Base-by-base conservation (phyloP, 768 basidiomycete genomes). In the Leucocoprinus leucothites region DNA sequence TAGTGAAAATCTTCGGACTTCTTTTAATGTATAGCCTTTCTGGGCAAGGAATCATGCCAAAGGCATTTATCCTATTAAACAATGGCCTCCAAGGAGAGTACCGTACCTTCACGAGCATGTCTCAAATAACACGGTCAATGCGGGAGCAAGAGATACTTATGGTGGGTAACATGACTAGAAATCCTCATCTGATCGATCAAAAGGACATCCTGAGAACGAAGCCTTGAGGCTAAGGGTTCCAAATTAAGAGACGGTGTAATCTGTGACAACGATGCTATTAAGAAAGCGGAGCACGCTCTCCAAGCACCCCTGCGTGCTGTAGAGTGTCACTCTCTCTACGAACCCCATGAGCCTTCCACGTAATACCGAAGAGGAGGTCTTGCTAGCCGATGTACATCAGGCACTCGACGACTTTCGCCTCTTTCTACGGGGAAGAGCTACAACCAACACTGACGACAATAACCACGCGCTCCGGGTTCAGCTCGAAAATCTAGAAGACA, bases 401-500 rank as follows among this genome's bases (percentile, higher is more conserved):
- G 52, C 44, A 9, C 24, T 53, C 16, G 16, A 53, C 52, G 52
- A 53, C 22, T 36, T 46, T 9, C 52, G 52, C 21, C 13, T 36
- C 35, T 26, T 53, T 34, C 16, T 53, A 31, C 31, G 44, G 11
- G 35, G 14, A 11, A 22, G 35, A 24, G 9, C 35, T 34, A n/a
- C 19, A 19, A 26, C 21, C 4, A 28, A 9, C 6, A 9, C 24
- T 16, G 24, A 38, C 45, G 52, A 47, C 45, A 36, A 25, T 25
- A 25, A 36, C n/a, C 28, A 38, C 26, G 44, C 44, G 2, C 52
- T 53, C 16, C 52, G 28, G 25, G 19, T 46, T 21, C 52, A 53
- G n/a, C 45, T 53, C 24, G 52, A 53, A 31, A 38, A 25, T 24
- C 24, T 53, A 26, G 44, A 53, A 24, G 52, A 53, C 9, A 53